Percentiles rank a stretch among this genome's conserved stretches.
These are phyloP conservation scores for Sarcomyxa edulis DNA, from an alignment of 768 basidiomycete genomes.

Conservation along the genomic window DNA sequence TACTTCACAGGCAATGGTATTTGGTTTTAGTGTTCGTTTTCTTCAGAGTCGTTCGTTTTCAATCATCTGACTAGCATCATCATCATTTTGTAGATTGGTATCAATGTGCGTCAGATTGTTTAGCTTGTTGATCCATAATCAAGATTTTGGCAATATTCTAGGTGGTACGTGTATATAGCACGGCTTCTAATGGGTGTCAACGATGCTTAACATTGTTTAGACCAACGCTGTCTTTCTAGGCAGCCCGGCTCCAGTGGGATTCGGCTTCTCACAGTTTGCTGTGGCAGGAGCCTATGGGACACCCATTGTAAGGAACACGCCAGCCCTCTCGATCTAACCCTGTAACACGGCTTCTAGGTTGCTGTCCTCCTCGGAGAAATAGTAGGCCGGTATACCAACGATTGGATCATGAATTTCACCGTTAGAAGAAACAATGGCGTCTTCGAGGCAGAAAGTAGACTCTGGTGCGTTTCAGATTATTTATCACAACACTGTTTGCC, in stretches of 20 bases:
- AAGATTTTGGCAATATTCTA: no score
- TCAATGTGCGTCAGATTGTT: conserved; percentile 54
- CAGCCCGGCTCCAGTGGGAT: conserved; percentile 48
- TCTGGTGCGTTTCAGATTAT: conserved; percentile 36
- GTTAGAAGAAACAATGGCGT: conserved; percentile 50
- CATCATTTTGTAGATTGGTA: no score
- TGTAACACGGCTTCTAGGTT: conserved; percentile 25
- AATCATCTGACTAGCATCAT: no score
- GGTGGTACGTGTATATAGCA: no score
- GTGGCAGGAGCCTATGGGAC: conserved; percentile 52
- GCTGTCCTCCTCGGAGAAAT: conserved; percentile 50
- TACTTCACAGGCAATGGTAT: conserved; percentile 38
- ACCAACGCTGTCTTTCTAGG: conserved; percentile 66
- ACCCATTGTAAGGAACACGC: conserved; percentile 37
- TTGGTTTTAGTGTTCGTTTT: conserved; percentile 62
- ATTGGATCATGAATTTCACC: conserved; percentile 41
- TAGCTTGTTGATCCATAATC: no score
- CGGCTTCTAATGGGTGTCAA: no score
- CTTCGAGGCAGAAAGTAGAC: conserved; percentile 54
- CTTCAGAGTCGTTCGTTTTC: no score
- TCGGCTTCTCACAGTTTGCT: conserved; percentile 41
- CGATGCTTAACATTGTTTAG: no score
- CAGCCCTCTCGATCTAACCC: no score
- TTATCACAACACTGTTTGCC: not conserved
- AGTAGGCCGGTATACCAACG: conserved; percentile 47